Conservation (phyloP, 768 basidiomycete species). For the Macrolepiota fuliginosa region DNA sequence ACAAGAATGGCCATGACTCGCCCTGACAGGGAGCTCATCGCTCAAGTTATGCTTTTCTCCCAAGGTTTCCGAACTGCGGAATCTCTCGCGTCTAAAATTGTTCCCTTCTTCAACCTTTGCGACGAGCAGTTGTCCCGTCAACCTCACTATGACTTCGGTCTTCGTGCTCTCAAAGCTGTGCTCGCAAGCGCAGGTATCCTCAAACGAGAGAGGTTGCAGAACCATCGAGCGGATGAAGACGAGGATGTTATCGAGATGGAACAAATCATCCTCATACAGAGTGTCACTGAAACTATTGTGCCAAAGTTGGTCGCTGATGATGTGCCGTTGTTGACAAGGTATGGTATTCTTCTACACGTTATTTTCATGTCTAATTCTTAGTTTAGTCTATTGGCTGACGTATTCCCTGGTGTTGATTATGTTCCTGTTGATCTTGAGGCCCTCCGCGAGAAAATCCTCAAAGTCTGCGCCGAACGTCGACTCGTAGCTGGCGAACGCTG, state of each 20-base stretch:
- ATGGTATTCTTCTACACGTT: conserved; percentile 19
- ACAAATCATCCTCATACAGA: conserved; percentile 97
- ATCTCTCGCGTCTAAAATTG: conserved; percentile 95
- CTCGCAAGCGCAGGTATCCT: conserved; percentile 96
- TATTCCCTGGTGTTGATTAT: conserved; percentile 96
- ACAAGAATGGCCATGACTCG: conserved; percentile 97
- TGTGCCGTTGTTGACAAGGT: conserved; percentile 92
- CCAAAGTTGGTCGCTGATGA: conserved; percentile 98
- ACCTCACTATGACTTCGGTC: conserved; percentile 98
- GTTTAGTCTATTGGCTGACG: conserved; percentile 84
- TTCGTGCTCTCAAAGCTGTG: conserved; percentile 96
- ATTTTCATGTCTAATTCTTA: conserved; percentile 10
- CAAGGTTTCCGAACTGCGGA: conserved; percentile 99
- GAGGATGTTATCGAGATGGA: conserved; percentile 53
- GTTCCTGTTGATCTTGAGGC: conserved; percentile 84
- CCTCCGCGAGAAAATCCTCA: conserved; percentile 79
- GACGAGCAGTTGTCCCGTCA: conserved; percentile 96
- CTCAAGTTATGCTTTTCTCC: conserved; percentile 99
- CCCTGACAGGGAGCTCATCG: conserved; percentile 97
- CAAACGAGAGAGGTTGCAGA: conserved; percentile 83
- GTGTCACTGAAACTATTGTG: conserved; percentile 97
- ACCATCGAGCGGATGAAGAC: conserved; percentile 35
- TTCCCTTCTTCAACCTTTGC: conserved; percentile 99
- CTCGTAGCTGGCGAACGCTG: conserved; percentile 86
- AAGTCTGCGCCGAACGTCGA: conserved; percentile 83